These are phyloP conservation scores for Nicotiana attenuata DNA, from an alignment of 257 asterid genomes.

Conservation along the genomic window DNA sequence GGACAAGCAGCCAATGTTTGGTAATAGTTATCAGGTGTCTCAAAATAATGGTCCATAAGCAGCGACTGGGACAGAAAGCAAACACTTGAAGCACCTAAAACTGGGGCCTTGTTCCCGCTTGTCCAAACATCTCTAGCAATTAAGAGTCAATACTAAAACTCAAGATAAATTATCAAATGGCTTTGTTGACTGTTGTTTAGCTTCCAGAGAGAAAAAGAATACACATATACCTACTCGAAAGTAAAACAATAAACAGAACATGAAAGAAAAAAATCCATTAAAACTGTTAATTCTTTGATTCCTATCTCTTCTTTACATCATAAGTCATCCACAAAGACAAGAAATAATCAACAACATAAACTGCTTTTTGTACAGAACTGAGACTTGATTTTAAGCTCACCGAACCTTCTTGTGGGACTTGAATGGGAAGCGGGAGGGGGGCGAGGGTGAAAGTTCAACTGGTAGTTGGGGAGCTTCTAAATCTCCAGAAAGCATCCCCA, in stretches of 20 bases:
- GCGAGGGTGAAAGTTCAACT: constrained; percentile 77
- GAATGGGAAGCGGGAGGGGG: constrained; percentile 48
- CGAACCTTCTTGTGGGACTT: constrained; percentile 66
- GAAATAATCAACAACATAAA: constrained; percentile 21
- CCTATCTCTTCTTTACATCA: constrained; percentile 28
- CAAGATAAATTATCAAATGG: neutral
- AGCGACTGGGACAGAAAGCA: neutral
- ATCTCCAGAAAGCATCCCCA: constrained; percentile 67
- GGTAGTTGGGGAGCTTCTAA: constrained; percentile 71
- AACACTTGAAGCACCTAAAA: neutral
- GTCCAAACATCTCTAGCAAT: neutral
- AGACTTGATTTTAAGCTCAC: constrained; percentile 35
- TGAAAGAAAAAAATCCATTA: constrained; percentile 8
- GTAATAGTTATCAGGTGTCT: neutral
- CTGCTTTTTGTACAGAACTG: constrained; percentile 10
- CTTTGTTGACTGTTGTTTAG: neutral
- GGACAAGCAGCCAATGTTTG: neutral
- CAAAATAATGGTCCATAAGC: neutral
- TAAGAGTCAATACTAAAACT: neutral
- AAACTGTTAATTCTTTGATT: constrained; percentile 16
- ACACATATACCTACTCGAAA: neutral
- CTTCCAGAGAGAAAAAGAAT: neutral
- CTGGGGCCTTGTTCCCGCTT: neutral
- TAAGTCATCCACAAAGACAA: constrained; percentile 19
- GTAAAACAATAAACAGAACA: neutral